Conservation (phyloP, 176 grass and related monocot genomes). For the Alopecurus myosuroides region DNA sequence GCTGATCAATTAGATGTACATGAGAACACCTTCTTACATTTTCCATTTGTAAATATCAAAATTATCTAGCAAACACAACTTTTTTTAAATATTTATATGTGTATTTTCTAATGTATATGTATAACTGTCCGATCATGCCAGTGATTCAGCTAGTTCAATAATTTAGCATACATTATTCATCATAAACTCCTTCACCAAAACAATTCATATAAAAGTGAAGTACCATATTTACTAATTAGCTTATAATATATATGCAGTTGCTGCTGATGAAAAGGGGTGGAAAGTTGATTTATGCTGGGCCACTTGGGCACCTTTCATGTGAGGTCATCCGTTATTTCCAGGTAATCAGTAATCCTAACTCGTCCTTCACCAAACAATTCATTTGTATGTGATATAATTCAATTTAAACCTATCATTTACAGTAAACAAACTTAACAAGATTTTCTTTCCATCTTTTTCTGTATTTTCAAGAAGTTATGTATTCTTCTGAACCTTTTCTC, state of each 20-base stretch:
- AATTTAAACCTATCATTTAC: background rate
- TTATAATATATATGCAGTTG: conserved; percentile 38
- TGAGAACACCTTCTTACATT: background rate
- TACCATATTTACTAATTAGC: background rate
- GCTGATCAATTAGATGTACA: background rate
- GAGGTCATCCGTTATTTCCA: conserved; percentile 77
- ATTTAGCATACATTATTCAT: background rate
- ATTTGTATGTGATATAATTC: background rate
- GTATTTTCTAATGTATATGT: background rate
- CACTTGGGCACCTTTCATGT: conserved; percentile 57
- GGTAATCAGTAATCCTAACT: conserved; percentile 30
- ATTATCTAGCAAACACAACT: background rate
- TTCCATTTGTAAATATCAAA: background rate
- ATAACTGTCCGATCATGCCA: background rate
- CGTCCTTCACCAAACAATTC: background rate
- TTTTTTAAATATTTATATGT: background rate
- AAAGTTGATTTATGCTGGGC: conserved; percentile 72
- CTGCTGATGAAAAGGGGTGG: conserved; percentile 90
- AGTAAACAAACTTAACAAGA: background rate
- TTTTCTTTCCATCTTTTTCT: background rate
- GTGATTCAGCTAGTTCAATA: background rate
- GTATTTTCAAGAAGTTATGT: background rate
- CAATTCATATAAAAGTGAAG: background rate
- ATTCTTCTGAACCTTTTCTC: background rate
- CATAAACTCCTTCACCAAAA: background rate